Base-by-base conservation (phyloP, 768 basidiomycete species). In the Lentinus brumalis region DNA sequence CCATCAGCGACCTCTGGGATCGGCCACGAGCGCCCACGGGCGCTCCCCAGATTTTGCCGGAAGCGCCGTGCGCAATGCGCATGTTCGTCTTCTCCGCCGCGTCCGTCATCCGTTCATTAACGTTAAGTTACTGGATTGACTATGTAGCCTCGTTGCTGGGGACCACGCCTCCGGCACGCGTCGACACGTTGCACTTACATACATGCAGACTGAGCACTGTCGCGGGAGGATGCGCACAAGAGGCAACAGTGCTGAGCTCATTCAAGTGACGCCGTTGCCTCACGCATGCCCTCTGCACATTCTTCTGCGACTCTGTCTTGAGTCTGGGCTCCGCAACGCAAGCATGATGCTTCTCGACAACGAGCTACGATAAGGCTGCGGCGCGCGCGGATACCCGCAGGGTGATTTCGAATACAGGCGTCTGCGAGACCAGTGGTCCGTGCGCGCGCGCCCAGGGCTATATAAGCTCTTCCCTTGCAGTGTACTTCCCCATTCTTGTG, bases 401-500 rank as follows among this genome's bases (percentile, higher is more conserved):
- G 26, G 16, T 47, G 45, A 56, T 12, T 38, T 50, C 18, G 5
- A 18, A 26, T 26, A 26, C 21, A 26, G 21, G 21, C 21, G 21
- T 26, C 21, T 26, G 9, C 16, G 42, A 6, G 49, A 11, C 50
- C 50, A n/a, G 21, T 81, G 84, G 84, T 82, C 83, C 83, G 83
- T 85, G 83, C 84, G 77, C 77, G 32, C 21, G 9, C 7, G 10
- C 3, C 1, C 6, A 18, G 18, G 7, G n/a, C 52, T 80, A 81
- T 86, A 86, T 80, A 83, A 75, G 26, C 7, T 3, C 35, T 4
- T 38, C 11, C 30, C 44, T 26, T 38, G 46, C n/a, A 0, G 46
- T 52, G 14, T 15, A 5, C 31, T 16, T 62, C 73, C 80, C 78
- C 68, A 69, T 68, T 89, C 88, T 93, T 93, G 90, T 92, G 89